Base-by-base conservation (phyloP, 2,329 filamentous ascomycete genomes). In the Aspergillus sp. region DNA sequence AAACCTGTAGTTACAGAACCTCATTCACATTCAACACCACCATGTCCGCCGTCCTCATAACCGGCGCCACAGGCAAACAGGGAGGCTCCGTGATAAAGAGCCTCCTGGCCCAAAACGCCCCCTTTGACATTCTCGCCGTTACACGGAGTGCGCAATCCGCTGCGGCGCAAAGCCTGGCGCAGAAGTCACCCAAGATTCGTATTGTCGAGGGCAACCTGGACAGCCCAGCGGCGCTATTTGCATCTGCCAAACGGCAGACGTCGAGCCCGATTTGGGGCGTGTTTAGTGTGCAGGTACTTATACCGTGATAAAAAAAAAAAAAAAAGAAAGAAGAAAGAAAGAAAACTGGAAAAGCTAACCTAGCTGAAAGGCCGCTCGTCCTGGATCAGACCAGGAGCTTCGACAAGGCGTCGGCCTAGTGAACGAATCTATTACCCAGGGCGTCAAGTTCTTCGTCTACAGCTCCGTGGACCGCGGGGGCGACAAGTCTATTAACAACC, bases 381-480 rank as follows among this genome's bases (percentile, higher is more conserved):
- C 24, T 7, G 24, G 24, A 8, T 9, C 24, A 27, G 24, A 27
- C 7, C 24, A 27, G 24, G 24, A 27, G 6, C 7, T 27, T 1
- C 6, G 3, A 3, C 24, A 89, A 69, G 86, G 86, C 52, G 85
- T 80, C 41, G 77, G 73, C 0, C 72, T 90, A 7, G 77, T 88
- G 55, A 82, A 87, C 57, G 82, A 79, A 19, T 77, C 83, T 2
- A 66, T 88, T 57, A 78, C 80, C 27, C 70, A 82, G 21, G 77
- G 78, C 9, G 83, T 89, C 41, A 75, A 79, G 58, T 80, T 85
- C 66, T 86, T 89, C 64, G 80, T 90, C 47, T 89, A 88, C 73
- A 82, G 79, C 35, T 84, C 80, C 51, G 84, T 88, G 24, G 87
- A 89, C 61, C 84, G 87, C 40, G 84, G 85, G 43, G 85, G 86